Evolutionary conservation across 495 filamentous ascomycete genomes (phyloP), one percentile per base, ranked within the genome.

Genomic region (Penicillium samsonianum): DNA sequence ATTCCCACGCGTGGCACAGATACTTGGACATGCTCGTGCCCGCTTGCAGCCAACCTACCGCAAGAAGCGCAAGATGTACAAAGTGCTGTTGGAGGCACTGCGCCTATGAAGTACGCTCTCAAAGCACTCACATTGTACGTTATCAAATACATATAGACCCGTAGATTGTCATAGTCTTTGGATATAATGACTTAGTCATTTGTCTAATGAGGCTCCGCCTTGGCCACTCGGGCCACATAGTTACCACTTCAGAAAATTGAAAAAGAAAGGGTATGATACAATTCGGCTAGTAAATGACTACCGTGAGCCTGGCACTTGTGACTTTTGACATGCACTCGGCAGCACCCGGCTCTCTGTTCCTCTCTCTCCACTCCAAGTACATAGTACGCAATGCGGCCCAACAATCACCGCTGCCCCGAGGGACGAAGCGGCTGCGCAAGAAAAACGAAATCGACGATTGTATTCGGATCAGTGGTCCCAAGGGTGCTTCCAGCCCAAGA

Each of bases 401-500:
- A 23, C 50, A 22, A 40, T 37, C 43, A 46, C 42, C 26, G 22
- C 23, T 35, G 31, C 14, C 14, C 4, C 17, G 16, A 28, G n/a
- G 22, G n/a, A 44, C 8, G 12, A 31, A 46, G 53, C 33, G 31
- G 22, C n/a, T 23, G 37, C 25, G 37, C 20, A 23, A 20, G 12
- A 35, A 37, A 53, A 41, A 55, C 17, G 17, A 55, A 38, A 38
- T 55, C 17, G 42, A 55, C 53, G 20, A 47, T 55, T 35, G 23
- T 26, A 57, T 48, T 20, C 71, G 7, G 22, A 46, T 86, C 84
- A 98, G 79, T 99, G 95, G 64, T 99, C 94, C 95, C 95, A 99
- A 50, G 94, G 95, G 70, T 98, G 95, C 77, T 90, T 98, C 90
- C 86, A 92, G 64, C 94, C 94, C 57, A 99, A 64, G 52, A 99